Evolutionary conservation across 1,284 basidiomycete genomes (phyloP).

Genomic region (Ceratobasidium theobromae): DNA sequence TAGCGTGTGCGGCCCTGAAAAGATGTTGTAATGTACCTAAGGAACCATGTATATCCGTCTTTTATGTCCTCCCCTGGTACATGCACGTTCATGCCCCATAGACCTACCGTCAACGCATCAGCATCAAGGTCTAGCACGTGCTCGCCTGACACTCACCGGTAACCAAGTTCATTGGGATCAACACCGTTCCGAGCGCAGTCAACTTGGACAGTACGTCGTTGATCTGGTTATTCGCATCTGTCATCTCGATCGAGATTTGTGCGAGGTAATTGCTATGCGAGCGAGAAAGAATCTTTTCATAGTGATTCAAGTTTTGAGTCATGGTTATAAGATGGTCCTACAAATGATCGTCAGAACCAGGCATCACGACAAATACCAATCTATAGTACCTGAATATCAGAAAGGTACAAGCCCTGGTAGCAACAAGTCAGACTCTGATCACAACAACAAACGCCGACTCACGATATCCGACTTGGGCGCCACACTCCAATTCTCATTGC

Average conservation of each 20-base stretch:
- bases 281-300: slow-evolving; percentile 97
- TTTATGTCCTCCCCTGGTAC: slow-evolving; percentile 78
- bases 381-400: slow-evolving; percentile 72
- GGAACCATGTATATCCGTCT: slow-evolving; percentile 44
- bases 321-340: slow-evolving; percentile 98
- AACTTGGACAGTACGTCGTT: slow-evolving; percentile 99
- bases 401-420: slow-evolving; percentile 83
- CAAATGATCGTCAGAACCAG: slow-evolving; percentile 32
- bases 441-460: slow-evolving; percentile 41
- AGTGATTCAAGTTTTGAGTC: slow-evolving; percentile 99
- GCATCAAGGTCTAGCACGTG: slow-evolving; percentile 13
- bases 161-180: slow-evolving; percentile 95
- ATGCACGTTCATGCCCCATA: slow-evolving; percentile 91
- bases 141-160: slow-evolving; percentile 65
- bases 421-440: neutral
- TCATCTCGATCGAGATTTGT: slow-evolving; percentile 99
- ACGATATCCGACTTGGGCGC: slow-evolving; percentile 98
- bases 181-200: slow-evolving; percentile 95
- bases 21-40: slow-evolving; percentile 35
- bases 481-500: slow-evolving; percentile 99
- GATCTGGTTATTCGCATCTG: slow-evolving; percentile 99
- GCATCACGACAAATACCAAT: neutral
- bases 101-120: slow-evolving; percentile 47
- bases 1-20: neutral
- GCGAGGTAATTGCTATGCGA: slow-evolving; percentile 99